Base-by-base conservation (phyloP, 176 grass and related monocot species). In the Phoenix dactylifera region DNA sequence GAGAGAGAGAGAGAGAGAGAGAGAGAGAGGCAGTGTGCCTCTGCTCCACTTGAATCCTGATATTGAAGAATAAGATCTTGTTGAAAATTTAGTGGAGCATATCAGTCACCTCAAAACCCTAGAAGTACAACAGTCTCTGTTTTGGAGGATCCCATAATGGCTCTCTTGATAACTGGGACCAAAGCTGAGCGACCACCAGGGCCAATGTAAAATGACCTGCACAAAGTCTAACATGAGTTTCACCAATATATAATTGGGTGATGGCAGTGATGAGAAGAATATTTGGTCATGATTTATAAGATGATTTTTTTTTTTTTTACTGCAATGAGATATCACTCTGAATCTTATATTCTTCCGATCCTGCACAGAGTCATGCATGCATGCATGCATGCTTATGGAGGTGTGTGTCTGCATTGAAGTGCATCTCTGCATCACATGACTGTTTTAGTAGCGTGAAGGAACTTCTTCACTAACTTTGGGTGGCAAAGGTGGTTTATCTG, bases 41-140 rank as follows among this genome's bases (percentile, higher is more conserved):
- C 58, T 60, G 28, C 5, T 28, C 25, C 58, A n/a, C 26, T 60
- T 60, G 16, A 5, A 22, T 23, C n/a, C 54, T 19, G 58, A 60
- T 60, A 60, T 29, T 17, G 16, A 19, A 60, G 12, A 17, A 26
- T 32, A 30, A 15, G 29, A 60, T 60, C 58, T 29, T 60, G 58
- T 60, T 29, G 58, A 60, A 30, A 19, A 35, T 15, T 35, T 60
- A 60, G 58, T 60, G 58, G 25, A 60, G 58, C 18, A 10, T 56
- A 22, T 22, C 18, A 6, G 54, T 60, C 15, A 28, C 28, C 58
- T 60, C 26, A 18, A 16, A 60, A 12, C 9, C 7, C 35, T 39
- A 39, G 35, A 39, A 39, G 7, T 39, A 39, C 35, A 39, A 39
- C 6, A 12, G 35, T 7, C 7, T 39, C 35, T 2, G 35, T 6